Evolutionary conservation across 441 rosid species (phyloP).

Genomic region (Manihot esculenta): DNA sequence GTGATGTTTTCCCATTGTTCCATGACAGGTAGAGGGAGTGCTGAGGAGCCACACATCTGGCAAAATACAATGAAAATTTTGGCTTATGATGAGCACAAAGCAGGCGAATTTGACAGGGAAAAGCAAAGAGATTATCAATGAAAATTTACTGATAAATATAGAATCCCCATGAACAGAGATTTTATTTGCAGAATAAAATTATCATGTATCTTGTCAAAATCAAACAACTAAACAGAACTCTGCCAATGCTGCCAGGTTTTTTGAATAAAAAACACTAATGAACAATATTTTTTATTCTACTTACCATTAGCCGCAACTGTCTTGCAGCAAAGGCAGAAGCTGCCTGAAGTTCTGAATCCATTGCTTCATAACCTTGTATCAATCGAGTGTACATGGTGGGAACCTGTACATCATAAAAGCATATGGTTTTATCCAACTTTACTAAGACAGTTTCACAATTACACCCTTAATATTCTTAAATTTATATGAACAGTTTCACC

Average conservation of each 20-base stretch:
- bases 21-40: slow-evolving; percentile 95
- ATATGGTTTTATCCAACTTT: slow-evolving; percentile 12
- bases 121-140: slow-evolving; percentile 7
- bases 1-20: slow-evolving; percentile 92
- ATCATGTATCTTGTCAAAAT: not conserved
- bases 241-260: not conserved
- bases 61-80: slow-evolving; percentile 8
- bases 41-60: slow-evolving; percentile 98
- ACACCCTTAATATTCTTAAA: too few relatives aligned
- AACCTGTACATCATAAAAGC: slow-evolving; percentile 47
- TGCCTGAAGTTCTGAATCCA: slow-evolving; percentile 68
- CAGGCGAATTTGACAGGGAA: slow-evolving; percentile 7
- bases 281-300: slow-evolving; percentile 15
- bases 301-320: slow-evolving; percentile 87
- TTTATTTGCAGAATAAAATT: not conserved
- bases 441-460: slow-evolving; percentile 4
- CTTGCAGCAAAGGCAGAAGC: slow-evolving; percentile 72
- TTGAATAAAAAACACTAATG: not conserved
- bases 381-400: slow-evolving; percentile 93
- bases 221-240: slow-evolving; percentile 2
- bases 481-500: slow-evolving; percentile 12
- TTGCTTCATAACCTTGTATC: slow-evolving; percentile 95
- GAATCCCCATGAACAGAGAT: not conserved
- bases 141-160: not conserved
- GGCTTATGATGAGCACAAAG: slow-evolving; percentile 15